phyloP scores from a whole-genome alignment of 371 early-diverging fungal genomes.

The Actinomortierella ambigua region DNA sequence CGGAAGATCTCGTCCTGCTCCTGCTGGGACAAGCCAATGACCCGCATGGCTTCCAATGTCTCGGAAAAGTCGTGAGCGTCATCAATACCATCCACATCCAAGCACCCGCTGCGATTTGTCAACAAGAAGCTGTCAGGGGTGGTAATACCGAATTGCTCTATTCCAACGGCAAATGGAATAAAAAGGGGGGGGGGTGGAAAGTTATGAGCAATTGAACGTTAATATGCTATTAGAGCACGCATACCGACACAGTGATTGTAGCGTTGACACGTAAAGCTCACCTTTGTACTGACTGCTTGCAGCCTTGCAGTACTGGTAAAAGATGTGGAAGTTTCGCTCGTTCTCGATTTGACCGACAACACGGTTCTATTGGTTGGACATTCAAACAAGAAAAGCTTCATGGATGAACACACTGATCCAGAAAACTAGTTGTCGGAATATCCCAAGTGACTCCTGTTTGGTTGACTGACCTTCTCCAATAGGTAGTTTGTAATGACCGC shows the following conservation, averaged over 20 bases:
- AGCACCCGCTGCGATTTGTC: slow-evolving; percentile 75
- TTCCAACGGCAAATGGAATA: no score
- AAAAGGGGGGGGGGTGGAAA: slow-evolving; percentile 4
- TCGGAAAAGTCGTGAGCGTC: slow-evolving; percentile 76
- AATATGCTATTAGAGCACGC: no score
- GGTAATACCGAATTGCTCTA: slow-evolving; percentile 77
- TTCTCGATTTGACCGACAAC: slow-evolving; percentile 95
- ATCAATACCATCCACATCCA: slow-evolving; percentile 83
- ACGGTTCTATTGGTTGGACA: slow-evolving; percentile 77
- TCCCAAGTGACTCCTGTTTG: neutral
- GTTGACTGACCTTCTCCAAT: slow-evolving; percentile 86
- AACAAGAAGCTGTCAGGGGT: slow-evolving; percentile 85
- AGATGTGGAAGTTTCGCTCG: slow-evolving; percentile 99
- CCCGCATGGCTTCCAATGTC: slow-evolving; percentile 80
- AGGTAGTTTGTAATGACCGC: slow-evolving; percentile 98
- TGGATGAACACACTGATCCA: no score
- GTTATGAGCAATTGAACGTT: slow-evolving; percentile 5
- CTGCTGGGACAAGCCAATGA: slow-evolving; percentile 73
- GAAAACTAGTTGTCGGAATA: neutral
- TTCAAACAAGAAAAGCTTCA: no score
- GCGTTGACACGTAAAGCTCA: slow-evolving; percentile 17
- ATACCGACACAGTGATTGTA: no score
- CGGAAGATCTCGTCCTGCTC: slow-evolving; percentile 84
- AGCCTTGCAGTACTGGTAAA: slow-evolving; percentile 88
- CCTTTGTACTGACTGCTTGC: slow-evolving; percentile 76